Base-by-base conservation (phyloP, 108 stramenopile species). In the Conticribra guillardii region DNA sequence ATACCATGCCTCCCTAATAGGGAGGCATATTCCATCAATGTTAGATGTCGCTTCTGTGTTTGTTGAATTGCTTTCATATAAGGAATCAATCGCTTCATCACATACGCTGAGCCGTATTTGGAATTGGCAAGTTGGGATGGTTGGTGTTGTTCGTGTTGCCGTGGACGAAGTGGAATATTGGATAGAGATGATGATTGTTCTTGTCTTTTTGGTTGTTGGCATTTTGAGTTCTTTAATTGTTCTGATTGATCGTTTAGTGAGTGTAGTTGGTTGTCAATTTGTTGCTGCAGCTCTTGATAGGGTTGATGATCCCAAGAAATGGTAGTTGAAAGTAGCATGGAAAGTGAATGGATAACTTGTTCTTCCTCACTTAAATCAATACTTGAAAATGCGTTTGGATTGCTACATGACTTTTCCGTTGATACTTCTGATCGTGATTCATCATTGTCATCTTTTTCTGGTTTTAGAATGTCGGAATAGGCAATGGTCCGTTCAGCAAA, bases 1-100 rank as follows among this genome's bases (percentile, higher is more conserved):
- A 91, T 88, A 16, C 63, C 56, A 72, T 83, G 85, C 23, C 87
- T 70, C 37, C 90, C 88, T 16, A 89, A 9, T 70, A 85, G 73
- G 5, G 65, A 71, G 0, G 93, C 90, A 79, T 87, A 91, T 61
- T 91, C 93, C 64, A 90, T 57, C 9, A 91, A 33, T 19, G 90
- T 81, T 23, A 89, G 77, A 15, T 79, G 73, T 28, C 57, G 41
- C 16, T 58, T 33, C 17, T 45, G 28, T 23, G 17, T 29, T 37
- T 9, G 5, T 11, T 59, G 45, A 14, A 56, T 29, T n/a, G 26
- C 33, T 37, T 66, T 9, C 71, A 77, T 74, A 48, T 81, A 77
- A 0, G 75, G 75, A 8, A 77, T 23, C 15, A 76, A 34, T 23
- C 80, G 75, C 28, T 50, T 4, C 0, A 49, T 19, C 0, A 82